phyloP scores from a whole-genome alignment of 208 protist species.

The Porcisia hertigi region DNA sequence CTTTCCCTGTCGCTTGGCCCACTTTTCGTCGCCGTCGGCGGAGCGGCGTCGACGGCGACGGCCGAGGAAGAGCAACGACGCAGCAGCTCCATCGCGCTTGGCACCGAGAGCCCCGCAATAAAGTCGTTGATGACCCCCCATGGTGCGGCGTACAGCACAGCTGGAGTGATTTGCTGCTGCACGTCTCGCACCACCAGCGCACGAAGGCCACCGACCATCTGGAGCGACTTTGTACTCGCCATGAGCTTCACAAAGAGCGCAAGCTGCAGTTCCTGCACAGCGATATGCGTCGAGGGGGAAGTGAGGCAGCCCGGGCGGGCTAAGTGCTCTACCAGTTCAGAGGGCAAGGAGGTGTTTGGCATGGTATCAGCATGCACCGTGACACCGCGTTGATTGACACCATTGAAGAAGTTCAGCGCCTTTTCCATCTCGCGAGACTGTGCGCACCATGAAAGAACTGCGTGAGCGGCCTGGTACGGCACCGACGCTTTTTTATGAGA shows the following conservation, averaged over 20 bases:
- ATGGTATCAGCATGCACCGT: slow-evolving; percentile 12
- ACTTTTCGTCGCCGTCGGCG: neutral
- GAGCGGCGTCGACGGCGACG: neutral
- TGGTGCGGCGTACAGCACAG: slow-evolving; percentile 39
- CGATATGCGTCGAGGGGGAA: neutral
- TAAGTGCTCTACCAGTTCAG: neutral
- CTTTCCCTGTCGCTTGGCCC: neutral
- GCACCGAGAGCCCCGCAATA: slow-evolving; percentile 67
- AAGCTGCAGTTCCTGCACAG: slow-evolving; percentile 61
- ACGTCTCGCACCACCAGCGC: slow-evolving; percentile 73
- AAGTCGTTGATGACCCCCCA: slow-evolving; percentile 86
- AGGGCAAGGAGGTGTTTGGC: neutral
- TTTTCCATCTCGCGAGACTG: slow-evolving; percentile 69
- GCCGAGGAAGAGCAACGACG: slow-evolving; percentile 15
- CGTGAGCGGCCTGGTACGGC: slow-evolving; percentile 61
- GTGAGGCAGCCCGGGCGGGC: slow-evolving; percentile 37
- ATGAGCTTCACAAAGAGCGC: slow-evolving; percentile 79
- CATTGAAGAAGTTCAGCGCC: slow-evolving; percentile 58
- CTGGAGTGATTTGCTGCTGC: slow-evolving; percentile 49
- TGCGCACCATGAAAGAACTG: slow-evolving; percentile 67
- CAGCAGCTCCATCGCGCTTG: slow-evolving; percentile 81
- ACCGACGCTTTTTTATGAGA: slow-evolving; percentile 27
- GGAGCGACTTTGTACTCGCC: slow-evolving; percentile 61
- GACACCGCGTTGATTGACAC: slow-evolving; percentile 56
- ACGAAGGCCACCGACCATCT: slow-evolving; percentile 75